Percentiles rank a stretch among this genome's conserved stretches.
Conservation (phyloP, 2,329 filamentous ascomycete species). For the Scopulariopsis brevicaulis region DNA sequence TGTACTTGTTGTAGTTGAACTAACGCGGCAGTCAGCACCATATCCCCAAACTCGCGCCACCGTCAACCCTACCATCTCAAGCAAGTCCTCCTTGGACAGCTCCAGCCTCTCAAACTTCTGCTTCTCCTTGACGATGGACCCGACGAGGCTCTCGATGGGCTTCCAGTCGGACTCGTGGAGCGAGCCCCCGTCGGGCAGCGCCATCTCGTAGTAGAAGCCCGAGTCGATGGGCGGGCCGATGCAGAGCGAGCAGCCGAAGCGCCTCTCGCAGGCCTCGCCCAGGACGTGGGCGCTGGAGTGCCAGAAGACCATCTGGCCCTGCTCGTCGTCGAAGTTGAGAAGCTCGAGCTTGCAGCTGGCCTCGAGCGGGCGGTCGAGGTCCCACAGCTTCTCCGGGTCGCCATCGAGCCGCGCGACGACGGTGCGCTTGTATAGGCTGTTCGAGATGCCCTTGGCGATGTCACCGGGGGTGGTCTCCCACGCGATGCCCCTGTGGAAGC, state of each 20-base stretch:
- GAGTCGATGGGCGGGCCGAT: conserved; percentile 87
- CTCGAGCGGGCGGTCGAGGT: conserved; percentile 83
- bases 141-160: conserved; percentile 68
- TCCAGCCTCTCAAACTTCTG: conserved; percentile 86
- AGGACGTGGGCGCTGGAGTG: conserved; percentile 92
- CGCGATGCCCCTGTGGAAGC: conserved; percentile 46
- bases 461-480: conserved; percentile 85
- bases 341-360: conserved; percentile 76
- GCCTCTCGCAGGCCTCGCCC: conserved; percentile 85
- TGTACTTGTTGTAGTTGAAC: conserved; percentile 98
- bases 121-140: conserved; percentile 88
- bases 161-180: conserved; percentile 74
- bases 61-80: conserved; percentile 52
- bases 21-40: conserved; percentile 1
- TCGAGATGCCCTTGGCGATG: conserved; percentile 70
- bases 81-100: conserved; percentile 79
- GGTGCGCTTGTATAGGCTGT: conserved; percentile 73
- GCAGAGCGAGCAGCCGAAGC: conserved; percentile 85
- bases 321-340: conserved; percentile 57
- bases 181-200: conserved; percentile 55
- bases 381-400: conserved; percentile 64
- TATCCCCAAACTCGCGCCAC: neutral
- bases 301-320: conserved; percentile 92
- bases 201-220: conserved; percentile 98
- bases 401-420: conserved; percentile 81